Evolutionary conservation across 2,329 filamentous ascomycete genomes (phyloP).

Genomic region (Xylariomycetidae sp.): DNA sequence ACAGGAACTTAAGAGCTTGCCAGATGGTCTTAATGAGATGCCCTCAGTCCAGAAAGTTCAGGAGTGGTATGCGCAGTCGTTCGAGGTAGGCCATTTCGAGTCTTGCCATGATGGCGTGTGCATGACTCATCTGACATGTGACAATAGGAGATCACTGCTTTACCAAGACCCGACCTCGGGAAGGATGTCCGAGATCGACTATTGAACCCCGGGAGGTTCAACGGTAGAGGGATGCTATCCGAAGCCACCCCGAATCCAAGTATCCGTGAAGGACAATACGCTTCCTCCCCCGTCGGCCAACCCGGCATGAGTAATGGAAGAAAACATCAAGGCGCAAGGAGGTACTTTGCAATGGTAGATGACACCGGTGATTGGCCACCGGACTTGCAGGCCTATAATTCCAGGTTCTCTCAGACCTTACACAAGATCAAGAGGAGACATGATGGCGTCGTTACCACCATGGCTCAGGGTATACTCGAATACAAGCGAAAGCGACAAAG

Average conservation of each 20-base stretch:
- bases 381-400: slow-evolving; percentile 91
- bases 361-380: slow-evolving; percentile 88
- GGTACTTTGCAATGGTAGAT: slow-evolving; percentile 91
- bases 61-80: slow-evolving; percentile 99
- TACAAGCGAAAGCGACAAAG: slow-evolving; percentile 95
- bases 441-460: slow-evolving; percentile 95
- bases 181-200: slow-evolving; percentile 74
- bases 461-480: slow-evolving; percentile 95
- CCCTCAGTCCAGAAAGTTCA: slow-evolving; percentile 91
- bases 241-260: slow-evolving; percentile 89
- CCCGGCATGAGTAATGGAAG: slow-evolving; percentile 39
- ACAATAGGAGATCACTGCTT: slow-evolving; percentile 78
- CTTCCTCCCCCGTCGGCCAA: slow-evolving; percentile 47
- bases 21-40: slow-evolving; percentile 97
- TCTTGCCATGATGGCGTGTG: slow-evolving; percentile 8
- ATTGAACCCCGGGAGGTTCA: slow-evolving; percentile 57
- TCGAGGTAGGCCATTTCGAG: slow-evolving; percentile 63
- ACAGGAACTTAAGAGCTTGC: slow-evolving; percentile 85
- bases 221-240: slow-evolving; percentile 62
- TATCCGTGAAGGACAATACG: slow-evolving; percentile 77
- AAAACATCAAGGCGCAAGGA: slow-evolving; percentile 52
- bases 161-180: slow-evolving; percentile 72
- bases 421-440: slow-evolving; percentile 94
- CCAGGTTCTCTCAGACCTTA: slow-evolving; percentile 79
- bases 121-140: slow-evolving; percentile 29